Evolutionary conservation across 768 basidiomycete genomes (phyloP), one percentile per base, ranked within the genome.

Genomic region (Naganishia antarctica): DNA sequence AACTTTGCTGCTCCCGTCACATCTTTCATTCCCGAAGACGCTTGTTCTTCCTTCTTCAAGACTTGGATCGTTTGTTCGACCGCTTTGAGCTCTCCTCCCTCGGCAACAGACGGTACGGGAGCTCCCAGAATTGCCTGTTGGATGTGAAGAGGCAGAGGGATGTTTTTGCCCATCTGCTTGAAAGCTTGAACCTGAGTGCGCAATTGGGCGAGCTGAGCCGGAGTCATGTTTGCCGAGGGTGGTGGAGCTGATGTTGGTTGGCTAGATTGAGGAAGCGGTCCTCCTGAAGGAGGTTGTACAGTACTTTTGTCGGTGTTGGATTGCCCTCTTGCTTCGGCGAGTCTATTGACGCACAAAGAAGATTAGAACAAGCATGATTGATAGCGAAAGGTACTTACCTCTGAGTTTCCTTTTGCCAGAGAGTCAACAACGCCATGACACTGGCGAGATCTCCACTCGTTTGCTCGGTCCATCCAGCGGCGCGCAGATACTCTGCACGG

Each of bases 141-240:
- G 41, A 79, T 70, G 65, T 71, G 74, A 2, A 68, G 46, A 13
- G 78, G 76, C 40, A 77, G 67, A 15, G 76, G 76, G 48, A 74
- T 66, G 61, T 74, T 74, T 18, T 70, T 71, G 32, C 65, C 64
- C 7, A 78, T 67, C 11, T 73, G 71, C 49, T 76, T 75, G 61
- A 69, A 75, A 3, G 76, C 69, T 44, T 71, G 71, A 37, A 76
- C 69, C 66, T 79, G 78, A 1, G 73, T 68, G 26, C 76, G 73
- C 13, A 79, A 69, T 60, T 78, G 75, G 5, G 73, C 74, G 37
- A 78, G 74, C 65, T 79, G 78, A 16, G 67, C 68, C 25, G 76
- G 73, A 8, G 74, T 75, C 76, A 77, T 77, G 61, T 67, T 67
- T 21, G 57, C 53, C 15, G 29, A 65, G 47, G 64, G 46, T 62